A percentile compares a stretch with the other conserved stretches of the same genome.
Evolutionary conservation across 306 rosid species (phyloP).

Genomic region (Macrotyloma uniflorum): DNA sequence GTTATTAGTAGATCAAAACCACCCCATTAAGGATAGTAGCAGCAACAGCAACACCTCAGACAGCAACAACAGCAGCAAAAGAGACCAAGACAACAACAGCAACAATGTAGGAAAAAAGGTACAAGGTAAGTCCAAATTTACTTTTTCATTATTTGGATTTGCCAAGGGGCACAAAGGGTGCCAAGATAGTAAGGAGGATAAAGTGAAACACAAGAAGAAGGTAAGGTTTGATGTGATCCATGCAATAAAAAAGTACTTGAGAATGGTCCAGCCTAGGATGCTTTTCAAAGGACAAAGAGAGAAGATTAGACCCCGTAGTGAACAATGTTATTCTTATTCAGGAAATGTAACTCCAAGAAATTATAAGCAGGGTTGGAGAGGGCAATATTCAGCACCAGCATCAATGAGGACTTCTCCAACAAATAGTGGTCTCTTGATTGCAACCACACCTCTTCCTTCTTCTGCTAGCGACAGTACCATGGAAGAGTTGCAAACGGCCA

Average conservation of each 20-base stretch:
- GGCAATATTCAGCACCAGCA: constrained; percentile 87
- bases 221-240: constrained; percentile 56
- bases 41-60: constrained; percentile 27
- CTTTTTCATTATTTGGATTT: constrained; percentile 66
- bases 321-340: constrained; percentile 54
- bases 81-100: constrained; percentile 32
- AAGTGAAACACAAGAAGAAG: constrained; percentile 50
- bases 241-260: constrained; percentile 63
- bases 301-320: constrained; percentile 39
- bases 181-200: constrained; percentile 45
- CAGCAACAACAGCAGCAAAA: constrained; percentile 23
- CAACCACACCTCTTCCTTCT: constrained; percentile 57
- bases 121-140: constrained; percentile 56
- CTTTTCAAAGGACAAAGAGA: constrained; percentile 59
- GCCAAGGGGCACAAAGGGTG: constrained; percentile 56
- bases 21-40: constrained; percentile 27
- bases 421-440: constrained; percentile 75
- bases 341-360: constrained; percentile 40
- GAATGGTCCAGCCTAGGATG: constrained; percentile 60
- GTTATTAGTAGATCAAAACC: constrained; percentile 35
- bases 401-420: constrained; percentile 91
- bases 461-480: constrained; percentile 75
- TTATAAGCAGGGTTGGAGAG: constrained; percentile 49
- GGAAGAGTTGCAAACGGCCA: constrained; percentile 96
- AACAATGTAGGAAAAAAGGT: constrained; percentile 40